phyloP scores from a whole-genome alignment of 495 filamentous ascomycete genomes.

The Trichoderma gamsii region DNA sequence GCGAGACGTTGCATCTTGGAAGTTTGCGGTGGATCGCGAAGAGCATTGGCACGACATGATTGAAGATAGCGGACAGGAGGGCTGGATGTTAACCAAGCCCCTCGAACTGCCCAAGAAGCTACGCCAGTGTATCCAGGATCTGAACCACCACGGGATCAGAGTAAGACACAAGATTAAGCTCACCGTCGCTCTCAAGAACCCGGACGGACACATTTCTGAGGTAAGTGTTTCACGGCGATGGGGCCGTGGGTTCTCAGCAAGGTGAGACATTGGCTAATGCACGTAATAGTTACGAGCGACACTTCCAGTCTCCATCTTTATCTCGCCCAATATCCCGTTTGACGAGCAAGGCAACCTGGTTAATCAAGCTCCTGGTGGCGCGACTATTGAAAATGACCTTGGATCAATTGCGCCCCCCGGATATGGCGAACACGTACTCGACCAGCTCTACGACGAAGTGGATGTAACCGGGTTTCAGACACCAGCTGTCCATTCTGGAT shows the following conservation, averaged over 20 bases:
- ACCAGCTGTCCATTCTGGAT: constrained; percentile 55
- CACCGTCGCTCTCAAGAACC: constrained; percentile 81
- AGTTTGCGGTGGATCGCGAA: constrained; percentile 50
- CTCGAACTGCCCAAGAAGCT: constrained; percentile 73
- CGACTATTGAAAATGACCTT: constrained; percentile 30
- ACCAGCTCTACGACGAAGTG: constrained; percentile 82
- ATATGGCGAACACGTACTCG: constrained; percentile 80
- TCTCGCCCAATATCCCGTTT: constrained; percentile 83
- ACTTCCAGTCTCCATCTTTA: constrained; percentile 82
- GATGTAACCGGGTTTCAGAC: constrained; percentile 72
- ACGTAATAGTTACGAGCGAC: constrained; percentile 64
- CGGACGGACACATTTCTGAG: constrained; percentile 89
- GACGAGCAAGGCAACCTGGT: constrained; percentile 71
- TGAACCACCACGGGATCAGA: constrained; percentile 75
- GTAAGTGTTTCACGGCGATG: constrained; percentile 35
- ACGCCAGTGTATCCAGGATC: constrained; percentile 75
- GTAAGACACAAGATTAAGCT: constrained; percentile 82
- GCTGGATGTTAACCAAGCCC: constrained; percentile 62
- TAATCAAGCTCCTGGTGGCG: constrained; percentile 38
- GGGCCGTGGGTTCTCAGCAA: not conserved
- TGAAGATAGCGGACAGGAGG: constrained; percentile 64
- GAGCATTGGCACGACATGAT: constrained; percentile 60
- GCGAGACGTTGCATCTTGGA: constrained; percentile 57
- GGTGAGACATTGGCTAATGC: constrained; percentile 18
- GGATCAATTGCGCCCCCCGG: constrained; percentile 67